Base-by-base conservation (phyloP, 306 rosid genomes). In the Dryas alaskensis region DNA sequence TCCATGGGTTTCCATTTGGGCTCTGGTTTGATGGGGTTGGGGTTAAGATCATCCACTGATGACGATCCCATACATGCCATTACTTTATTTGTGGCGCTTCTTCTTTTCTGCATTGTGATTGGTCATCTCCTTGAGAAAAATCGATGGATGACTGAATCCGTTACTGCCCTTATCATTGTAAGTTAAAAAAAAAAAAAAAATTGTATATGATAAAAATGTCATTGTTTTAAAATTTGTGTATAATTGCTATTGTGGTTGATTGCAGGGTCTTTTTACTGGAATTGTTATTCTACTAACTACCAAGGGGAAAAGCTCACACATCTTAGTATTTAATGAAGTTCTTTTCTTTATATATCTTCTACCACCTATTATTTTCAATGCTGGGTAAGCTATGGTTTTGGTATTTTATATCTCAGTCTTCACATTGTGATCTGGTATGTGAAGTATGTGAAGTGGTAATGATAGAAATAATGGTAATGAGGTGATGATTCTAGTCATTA, bases 301-400 rank as follows among this genome's bases (percentile, higher is more conserved):
- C 27, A 10, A 67, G 74, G 82, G 92, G 45, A 84, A 42, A 82
- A 84, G 88, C 71, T 89, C 92, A 27, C 92, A 42, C 46, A 10
- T 85, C 66, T 72, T 89, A 14, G 72, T 84, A 4, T 89, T 89
- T 63, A 45, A 70, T 72, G 90, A 87, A 80, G 82, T 85, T 3
- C 55, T 89, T 52, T 87, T 89, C 85, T 89, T 87, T 73, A 84
- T 84, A 55, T 89, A 87, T 79, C 89, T 89, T 84, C 90, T 89
- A 68, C 90, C 92, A 10, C 96, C 92, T 2, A 87, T 89, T 63
- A 87, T 89, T 71, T 89, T 89, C 73, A 89, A 89, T 80, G 96
- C 96, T 0, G 96, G 96, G 96, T 89, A 74, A 76, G 88, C 70
- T 27, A 50, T 14, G 37, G 37, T 31, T 1, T 31, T 31, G 37